phyloP scores from a whole-genome alignment of 805 yeast species.

The Kodamaea hsintzibuensis region DNA sequence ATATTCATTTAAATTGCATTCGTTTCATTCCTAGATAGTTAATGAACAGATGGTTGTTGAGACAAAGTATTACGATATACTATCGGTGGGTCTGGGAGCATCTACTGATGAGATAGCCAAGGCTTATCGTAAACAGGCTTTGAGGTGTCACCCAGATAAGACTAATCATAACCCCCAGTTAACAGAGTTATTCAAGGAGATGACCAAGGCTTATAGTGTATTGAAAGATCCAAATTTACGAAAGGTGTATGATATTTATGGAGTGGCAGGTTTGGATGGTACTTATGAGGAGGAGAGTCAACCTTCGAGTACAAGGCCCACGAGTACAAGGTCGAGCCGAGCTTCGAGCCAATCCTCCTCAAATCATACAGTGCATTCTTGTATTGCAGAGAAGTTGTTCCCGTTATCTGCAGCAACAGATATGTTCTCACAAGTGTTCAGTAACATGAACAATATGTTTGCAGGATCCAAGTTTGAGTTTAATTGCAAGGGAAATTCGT shows the following conservation, averaged over 20 bases:
- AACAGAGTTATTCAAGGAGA: conserved; percentile 57
- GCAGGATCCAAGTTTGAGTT: conserved; percentile 10
- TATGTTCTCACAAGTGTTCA: conserved; percentile 39
- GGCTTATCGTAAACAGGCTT: conserved; percentile 40
- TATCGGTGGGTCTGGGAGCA: conserved; percentile 33
- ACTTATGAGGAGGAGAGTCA: conserved; percentile 7
- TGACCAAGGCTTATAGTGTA: conserved; percentile 67
- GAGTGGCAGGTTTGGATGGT: conserved; percentile 46
- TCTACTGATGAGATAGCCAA: conserved; percentile 38
- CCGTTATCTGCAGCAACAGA: conserved; percentile 19
- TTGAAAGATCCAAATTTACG: conserved; percentile 50
- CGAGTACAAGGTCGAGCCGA: neutral
- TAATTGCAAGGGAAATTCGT: neutral
- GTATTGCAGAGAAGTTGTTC: neutral
- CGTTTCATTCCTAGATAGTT: neutral
- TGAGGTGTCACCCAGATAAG: conserved; percentile 67
- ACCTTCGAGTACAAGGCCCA: no score
- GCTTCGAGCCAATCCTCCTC: conserved; percentile 6
- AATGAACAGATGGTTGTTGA: conserved; percentile 15
- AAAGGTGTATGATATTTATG: conserved; percentile 52
- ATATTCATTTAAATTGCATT: neutral
- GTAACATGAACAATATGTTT: conserved; percentile 33
- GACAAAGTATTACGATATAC: conserved; percentile 36
- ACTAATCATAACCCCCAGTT: conserved; percentile 50
- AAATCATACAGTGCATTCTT: neutral